These are phyloP conservation scores for Capsicum rhomboideum DNA, from an alignment of 257 asterid species.

Conservation along the genomic window DNA sequence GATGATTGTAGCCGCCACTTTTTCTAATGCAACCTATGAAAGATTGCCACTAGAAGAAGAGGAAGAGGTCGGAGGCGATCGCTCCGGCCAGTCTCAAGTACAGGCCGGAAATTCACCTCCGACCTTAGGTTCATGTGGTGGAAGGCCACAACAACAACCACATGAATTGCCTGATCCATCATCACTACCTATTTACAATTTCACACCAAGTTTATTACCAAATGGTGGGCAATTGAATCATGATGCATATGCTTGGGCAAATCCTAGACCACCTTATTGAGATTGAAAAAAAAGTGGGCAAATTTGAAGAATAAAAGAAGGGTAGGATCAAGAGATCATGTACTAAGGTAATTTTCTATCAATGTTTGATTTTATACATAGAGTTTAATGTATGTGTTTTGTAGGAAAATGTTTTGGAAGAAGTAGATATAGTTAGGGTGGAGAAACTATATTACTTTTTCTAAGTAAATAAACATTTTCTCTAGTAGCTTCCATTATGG, in stretches of 20 bases:
- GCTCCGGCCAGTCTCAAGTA: not conserved
- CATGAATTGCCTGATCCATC: conserved; percentile 32
- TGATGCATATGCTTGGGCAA: conserved; percentile 54
- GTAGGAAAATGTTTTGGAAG: conserved; percentile 3
- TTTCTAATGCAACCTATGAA: conserved; percentile 56
- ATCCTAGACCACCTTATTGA: conserved; percentile 31
- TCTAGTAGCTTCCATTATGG: not conserved
- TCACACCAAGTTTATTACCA: conserved; percentile 39
- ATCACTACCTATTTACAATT: conserved; percentile 27
- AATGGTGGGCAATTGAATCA: conserved; percentile 49
- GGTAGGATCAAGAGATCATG: not conserved
- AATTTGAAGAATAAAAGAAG: not conserved
- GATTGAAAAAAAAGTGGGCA: not conserved
- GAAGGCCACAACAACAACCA: conserved; percentile 4
- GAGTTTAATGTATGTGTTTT: not conserved
- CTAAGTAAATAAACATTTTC: not conserved
- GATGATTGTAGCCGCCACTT: conserved; percentile 51
- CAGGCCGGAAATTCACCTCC: conserved; percentile 23
- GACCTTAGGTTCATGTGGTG: conserved; percentile 2
- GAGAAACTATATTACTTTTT: not conserved
- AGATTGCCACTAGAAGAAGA: conserved; percentile 54
- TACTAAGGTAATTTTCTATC: conserved; percentile 1
- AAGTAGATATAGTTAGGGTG: not conserved
- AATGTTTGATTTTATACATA: not conserved
- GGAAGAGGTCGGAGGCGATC: conserved; percentile 18